Percentiles rank a stretch among this genome's conserved stretches.
These are phyloP conservation scores for Naganishia cerealis DNA, from an alignment of 1,284 basidiomycete species.

Conservation along the genomic window DNA sequence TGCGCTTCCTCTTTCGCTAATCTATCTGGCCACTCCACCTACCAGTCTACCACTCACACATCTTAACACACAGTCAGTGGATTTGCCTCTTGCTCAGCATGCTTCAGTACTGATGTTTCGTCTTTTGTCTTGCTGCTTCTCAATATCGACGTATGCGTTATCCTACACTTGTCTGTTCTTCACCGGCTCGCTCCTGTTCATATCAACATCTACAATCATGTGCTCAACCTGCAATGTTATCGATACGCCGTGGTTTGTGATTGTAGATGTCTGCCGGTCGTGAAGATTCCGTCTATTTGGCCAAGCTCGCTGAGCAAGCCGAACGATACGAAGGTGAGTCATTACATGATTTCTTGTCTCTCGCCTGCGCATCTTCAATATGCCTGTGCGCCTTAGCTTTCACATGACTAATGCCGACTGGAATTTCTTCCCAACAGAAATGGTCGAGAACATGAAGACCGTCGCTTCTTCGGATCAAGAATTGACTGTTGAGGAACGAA, in stretches of 20 bases:
- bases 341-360: neutral
- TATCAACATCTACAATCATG: neutral
- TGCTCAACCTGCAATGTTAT: neutral
- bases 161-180: neutral
- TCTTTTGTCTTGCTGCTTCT: neutral
- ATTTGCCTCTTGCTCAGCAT: neutral
- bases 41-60: conserved; percentile 8
- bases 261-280: conserved; percentile 78
- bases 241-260: too few relatives aligned
- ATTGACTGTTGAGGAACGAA: conserved; percentile 98
- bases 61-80: conserved; percentile 19
- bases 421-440: conserved; percentile 62
- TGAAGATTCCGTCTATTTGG: conserved; percentile 97
- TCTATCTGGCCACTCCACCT: neutral
- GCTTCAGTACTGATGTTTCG: conserved; percentile 7
- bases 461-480: conserved; percentile 96
- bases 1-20: neutral
- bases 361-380: too few relatives aligned
- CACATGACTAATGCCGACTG: neutral
- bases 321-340: conserved; percentile 94
- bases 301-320: conserved; percentile 98
- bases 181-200: too few relatives aligned
- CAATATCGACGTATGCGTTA: neutral
- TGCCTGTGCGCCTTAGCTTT: neutral
- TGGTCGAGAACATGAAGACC: conserved; percentile 99